These are phyloP conservation scores for Pseudocohnilembus persalinus DNA, from an alignment of 169 alveolate genomes.

Conservation along the genomic window DNA sequence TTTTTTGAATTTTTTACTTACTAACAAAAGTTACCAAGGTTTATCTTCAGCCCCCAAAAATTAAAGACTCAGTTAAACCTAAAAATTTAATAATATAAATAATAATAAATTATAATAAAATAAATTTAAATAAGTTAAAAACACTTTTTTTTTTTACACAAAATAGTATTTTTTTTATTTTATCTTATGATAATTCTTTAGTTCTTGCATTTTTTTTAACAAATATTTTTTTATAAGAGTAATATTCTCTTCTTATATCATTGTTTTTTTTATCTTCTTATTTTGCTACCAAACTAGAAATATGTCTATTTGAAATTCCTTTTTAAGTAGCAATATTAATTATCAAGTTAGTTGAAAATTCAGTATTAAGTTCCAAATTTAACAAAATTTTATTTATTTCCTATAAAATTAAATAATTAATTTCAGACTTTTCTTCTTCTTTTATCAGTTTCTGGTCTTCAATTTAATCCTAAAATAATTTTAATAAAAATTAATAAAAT, in stretches of 20 bases:
- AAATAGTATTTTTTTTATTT: not conserved
- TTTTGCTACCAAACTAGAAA: constrained; percentile 28
- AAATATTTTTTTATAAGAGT: constrained; percentile 21
- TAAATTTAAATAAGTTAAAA: too few species aligned
- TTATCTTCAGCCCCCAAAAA: constrained; percentile 21
- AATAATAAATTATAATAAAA: too few species aligned
- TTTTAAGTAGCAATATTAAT: constrained; percentile 29
- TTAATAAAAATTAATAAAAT: not conserved
- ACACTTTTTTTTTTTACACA: too few species aligned
- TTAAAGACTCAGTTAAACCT: not conserved
- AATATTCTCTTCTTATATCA: constrained; percentile 22
- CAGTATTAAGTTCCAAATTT: constrained; percentile 24
- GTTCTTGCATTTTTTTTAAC: constrained; percentile 19
- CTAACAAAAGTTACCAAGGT: constrained; percentile 22
- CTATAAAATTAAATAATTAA: constrained; percentile 27
- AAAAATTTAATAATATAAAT: not conserved
- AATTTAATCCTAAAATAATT: not conserved
- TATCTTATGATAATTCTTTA: constrained; percentile 1
- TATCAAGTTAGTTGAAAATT: constrained; percentile 34
- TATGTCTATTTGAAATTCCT: constrained; percentile 10
- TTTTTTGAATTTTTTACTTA: constrained; percentile 20
- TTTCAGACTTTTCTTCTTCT: constrained; percentile 27
- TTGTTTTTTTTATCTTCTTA: constrained; percentile 33
- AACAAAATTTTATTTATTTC: constrained; percentile 23
- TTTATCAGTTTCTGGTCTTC: not conserved